Conservation (phyloP, 208 protist genomes). For the Lotmaria passim region DNA sequence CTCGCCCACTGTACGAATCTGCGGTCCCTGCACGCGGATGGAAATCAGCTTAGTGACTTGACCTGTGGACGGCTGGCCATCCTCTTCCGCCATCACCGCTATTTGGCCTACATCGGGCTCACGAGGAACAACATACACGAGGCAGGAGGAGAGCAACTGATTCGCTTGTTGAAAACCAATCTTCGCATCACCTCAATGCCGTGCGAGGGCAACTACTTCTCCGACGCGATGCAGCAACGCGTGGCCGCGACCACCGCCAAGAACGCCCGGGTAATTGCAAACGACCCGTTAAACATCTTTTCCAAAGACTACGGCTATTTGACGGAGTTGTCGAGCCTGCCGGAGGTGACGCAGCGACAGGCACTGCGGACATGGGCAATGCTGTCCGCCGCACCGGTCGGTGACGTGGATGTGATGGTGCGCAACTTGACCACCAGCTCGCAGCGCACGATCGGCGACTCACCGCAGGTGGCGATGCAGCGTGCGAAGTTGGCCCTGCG, state of each 20-base stretch:
- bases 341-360: conserved; percentile 46
- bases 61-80: conserved; percentile 62
- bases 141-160: conserved; percentile 69
- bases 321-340: conserved; percentile 51
- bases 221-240: conserved; percentile 44
- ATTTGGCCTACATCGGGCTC: conserved; percentile 57
- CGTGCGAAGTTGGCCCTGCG: conserved; percentile 44
- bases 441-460: conserved; percentile 45
- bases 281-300: conserved; percentile 78
- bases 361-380: conserved; percentile 82
- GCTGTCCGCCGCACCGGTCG: conserved; percentile 64
- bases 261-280: conserved; percentile 43
- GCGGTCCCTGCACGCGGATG: conserved; percentile 50
- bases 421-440: conserved; percentile 66
- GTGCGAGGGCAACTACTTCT: conserved; percentile 61
- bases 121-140: conserved; percentile 75
- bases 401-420: conserved; percentile 68
- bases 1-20: conserved; percentile 75
- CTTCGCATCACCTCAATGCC: conserved; percentile 49
- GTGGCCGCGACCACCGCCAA: conserved; percentile 37
- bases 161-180: conserved; percentile 76
- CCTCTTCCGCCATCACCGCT: conserved; percentile 70
- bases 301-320: conserved; percentile 60
- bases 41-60: conserved; percentile 70
- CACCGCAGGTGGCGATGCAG: conserved; percentile 25